A percentile compares a stretch with the other conserved stretches of the same genome.
Evolutionary conservation across 805 yeast species (phyloP).

Genomic region (Debaryomyces castellii): DNA sequence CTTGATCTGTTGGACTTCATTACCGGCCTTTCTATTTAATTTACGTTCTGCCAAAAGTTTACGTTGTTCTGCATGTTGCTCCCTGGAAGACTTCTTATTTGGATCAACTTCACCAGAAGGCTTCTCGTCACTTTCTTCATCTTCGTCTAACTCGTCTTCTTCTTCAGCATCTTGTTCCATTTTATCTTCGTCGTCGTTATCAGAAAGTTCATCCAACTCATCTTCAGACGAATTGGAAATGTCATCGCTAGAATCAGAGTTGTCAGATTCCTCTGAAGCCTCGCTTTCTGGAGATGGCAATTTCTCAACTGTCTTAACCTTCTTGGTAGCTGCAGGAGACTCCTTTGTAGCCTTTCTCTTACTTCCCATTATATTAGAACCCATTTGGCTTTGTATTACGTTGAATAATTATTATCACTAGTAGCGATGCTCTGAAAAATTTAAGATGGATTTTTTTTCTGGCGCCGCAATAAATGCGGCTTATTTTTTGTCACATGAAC

Average conservation of each 20-base stretch:
- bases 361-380: conserved; percentile 24
- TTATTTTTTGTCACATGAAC: background rate
- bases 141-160: conserved; percentile 18
- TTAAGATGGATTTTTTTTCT: background rate
- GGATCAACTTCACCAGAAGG: conserved; percentile 26
- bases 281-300: conserved; percentile 20
- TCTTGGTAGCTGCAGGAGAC: conserved; percentile 15
- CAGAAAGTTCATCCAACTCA: conserved; percentile 19
- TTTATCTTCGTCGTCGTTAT: conserved; percentile 16
- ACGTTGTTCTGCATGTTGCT: conserved; percentile 81
- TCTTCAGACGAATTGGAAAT: conserved; percentile 10
- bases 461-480: background rate
- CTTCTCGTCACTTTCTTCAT: conserved; percentile 14
- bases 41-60: conserved; percentile 78
- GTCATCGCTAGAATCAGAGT: conserved; percentile 8
- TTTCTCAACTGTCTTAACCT: conserved; percentile 29
- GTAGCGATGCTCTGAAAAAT: background rate
- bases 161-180: conserved; percentile 17
- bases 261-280: conserved; percentile 13
- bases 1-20: conserved; percentile 80
- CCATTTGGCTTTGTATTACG: conserved; percentile 13
- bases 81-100: conserved; percentile 54
- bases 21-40: conserved; percentile 82
- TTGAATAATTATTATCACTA: background rate
- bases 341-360: conserved; percentile 27